A percentile compares a stretch with the other conserved stretches of the same genome.
These are phyloP conservation scores for Talinum fruticosum DNA, from an alignment of 148 eudicot species.

Conservation along the genomic window DNA sequence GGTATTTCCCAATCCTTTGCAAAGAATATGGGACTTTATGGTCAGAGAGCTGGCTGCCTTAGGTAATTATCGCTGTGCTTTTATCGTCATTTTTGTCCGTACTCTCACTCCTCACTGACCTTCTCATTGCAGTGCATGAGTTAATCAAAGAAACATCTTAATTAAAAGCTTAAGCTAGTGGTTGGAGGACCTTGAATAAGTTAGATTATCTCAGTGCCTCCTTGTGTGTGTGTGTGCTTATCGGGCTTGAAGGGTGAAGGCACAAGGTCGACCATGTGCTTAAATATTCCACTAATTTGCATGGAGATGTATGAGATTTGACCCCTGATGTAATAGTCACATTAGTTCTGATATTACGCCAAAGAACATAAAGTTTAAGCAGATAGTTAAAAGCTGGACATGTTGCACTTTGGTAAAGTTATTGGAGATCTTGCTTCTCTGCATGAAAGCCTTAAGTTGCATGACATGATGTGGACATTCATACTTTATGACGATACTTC, in stretches of 20 bases:
- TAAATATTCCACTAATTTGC: neutral
- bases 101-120: neutral
- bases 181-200: neutral
- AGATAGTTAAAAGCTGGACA: neutral
- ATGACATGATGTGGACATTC: neutral
- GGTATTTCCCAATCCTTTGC: conserved; percentile 96
- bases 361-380: neutral
- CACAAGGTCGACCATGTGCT: neutral
- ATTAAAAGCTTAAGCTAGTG: no score
- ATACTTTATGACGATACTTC: neutral
- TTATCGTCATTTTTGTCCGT: neutral
- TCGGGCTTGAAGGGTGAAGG: neutral
- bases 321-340: neutral
- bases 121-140: neutral
- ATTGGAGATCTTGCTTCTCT: neutral
- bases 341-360: neutral
- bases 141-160: neutral
- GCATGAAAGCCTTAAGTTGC: neutral
- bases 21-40: conserved; percentile 99
- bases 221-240: neutral
- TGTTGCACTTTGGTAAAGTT: neutral
- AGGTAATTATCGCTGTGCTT: conserved; percentile 44
- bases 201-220: neutral
- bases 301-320: neutral
- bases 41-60: conserved; percentile 98